Evolutionary conservation across 2,329 filamentous ascomycete genomes (phyloP).

Genomic region (Didymellaceae sp.): DNA sequence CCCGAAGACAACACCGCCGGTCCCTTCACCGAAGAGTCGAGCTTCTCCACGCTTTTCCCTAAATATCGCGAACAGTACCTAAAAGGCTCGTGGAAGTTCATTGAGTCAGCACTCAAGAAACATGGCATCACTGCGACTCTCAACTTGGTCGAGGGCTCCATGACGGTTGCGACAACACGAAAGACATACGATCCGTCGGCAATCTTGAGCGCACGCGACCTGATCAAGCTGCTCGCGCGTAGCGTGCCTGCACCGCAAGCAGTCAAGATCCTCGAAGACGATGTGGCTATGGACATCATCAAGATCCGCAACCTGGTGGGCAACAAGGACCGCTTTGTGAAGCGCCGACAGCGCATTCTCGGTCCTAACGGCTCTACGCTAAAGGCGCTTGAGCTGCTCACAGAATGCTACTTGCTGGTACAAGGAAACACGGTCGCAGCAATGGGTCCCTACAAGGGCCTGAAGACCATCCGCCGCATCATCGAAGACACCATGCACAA

Average conservation of each 20-base stretch:
- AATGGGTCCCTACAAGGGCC: conserved; percentile 88
- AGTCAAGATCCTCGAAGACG: conserved; percentile 92
- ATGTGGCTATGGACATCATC: conserved; percentile 90
- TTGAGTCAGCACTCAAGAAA: conserved; percentile 87
- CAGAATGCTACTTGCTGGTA: conserved; percentile 85
- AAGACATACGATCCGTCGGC: conserved; percentile 91
- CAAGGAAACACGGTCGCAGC: conserved; percentile 94
- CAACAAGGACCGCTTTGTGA: conserved; percentile 95
- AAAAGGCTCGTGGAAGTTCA: conserved; percentile 88
- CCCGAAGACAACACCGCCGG: conserved; percentile 84
- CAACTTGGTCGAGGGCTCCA: conserved; percentile 92
- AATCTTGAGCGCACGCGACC: conserved; percentile 90
- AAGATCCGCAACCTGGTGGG: conserved; percentile 90
- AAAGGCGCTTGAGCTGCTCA: conserved; percentile 92
- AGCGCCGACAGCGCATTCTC: conserved; percentile 89
- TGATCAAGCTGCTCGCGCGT: conserved; percentile 90
- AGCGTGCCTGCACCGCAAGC: conserved; percentile 88
- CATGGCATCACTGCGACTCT: conserved; percentile 87
- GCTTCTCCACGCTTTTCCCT: conserved; percentile 85
- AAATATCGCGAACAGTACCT: conserved; percentile 97
- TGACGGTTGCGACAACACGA: conserved; percentile 94
- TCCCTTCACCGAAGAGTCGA: conserved; percentile 90
- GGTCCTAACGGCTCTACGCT: conserved; percentile 91
- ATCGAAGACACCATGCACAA: conserved; percentile 98
- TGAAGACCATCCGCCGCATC: conserved; percentile 86